Base-by-base conservation (phyloP, 495 filamentous ascomycete genomes). In the Daldinia vernicosa region DNA sequence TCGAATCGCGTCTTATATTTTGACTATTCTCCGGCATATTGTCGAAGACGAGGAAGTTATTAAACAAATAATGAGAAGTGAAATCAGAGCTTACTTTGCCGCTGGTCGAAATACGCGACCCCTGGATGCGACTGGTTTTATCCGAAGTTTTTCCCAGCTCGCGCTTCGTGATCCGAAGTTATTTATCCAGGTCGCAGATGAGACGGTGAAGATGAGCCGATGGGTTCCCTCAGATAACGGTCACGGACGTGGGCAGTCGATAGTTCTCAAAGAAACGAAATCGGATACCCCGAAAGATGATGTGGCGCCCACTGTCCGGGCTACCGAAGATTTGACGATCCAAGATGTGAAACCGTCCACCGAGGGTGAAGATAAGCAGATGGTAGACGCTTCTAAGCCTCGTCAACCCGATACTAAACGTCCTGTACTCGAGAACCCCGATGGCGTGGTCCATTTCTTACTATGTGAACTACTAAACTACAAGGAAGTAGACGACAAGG, bases 391-490 rank as follows among this genome's bases (percentile, higher is more conserved):
- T 70, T 80, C 85, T 15, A 92, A 91, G 75, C 70, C 82, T 19
- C 80, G 83, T 19, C 67, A 80, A 5, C 75, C 78, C 22, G 94
- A 97, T 67, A 70, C 88, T 52, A 98, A 97, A 76, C 82, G 91
- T 3, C 96, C 96, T 28, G 85, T 95, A 26, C 89, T 98, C 3
- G 94, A 97, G 77, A 91, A 95, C 66, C 93, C 96, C 0, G 96
- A 98, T 79, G 95, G 95, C 6, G 96, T 99, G 14, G 91, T 98
- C 65, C 93, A 97, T 74, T 98, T 97, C 81, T 84, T 99, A 19
- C 88, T 98, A n/a, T 94, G 90, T 50, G 95, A 99, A 76, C 84
- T 99, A 40, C 82, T 98, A 19, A 92, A 94, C 60, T 98, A 97
- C 77, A 90, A 90, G 74, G 93, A 97, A 72, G 93, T 96, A 11